Evolutionary conservation across 2,329 filamentous ascomycete genomes (phyloP).

Genomic region (Fusarium equiseti): DNA sequence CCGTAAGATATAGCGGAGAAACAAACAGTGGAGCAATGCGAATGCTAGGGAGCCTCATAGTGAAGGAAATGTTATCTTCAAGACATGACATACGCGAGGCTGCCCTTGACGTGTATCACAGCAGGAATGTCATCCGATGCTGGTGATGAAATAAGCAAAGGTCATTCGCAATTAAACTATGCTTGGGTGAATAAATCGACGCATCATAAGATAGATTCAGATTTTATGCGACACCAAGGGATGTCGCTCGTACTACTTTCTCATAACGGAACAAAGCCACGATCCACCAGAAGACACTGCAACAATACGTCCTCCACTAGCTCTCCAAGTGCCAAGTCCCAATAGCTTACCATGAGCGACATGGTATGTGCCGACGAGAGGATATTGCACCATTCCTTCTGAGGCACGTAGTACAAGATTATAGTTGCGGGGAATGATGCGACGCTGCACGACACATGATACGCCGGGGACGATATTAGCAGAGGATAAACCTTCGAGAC

Average conservation of each 20-base stretch:
- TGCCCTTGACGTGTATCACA: neutral
- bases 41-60: neutral
- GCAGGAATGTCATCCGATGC: no score
- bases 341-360: constrained; percentile 46
- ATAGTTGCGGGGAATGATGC: constrained; percentile 49
- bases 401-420: constrained; percentile 49
- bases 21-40: neutral
- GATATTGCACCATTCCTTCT: constrained; percentile 42
- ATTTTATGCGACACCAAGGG: neutral
- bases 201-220: neutral
- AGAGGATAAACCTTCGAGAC: constrained; percentile 35
- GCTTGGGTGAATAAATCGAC: neutral
- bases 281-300: constrained; percentile 51
- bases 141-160: neutral
- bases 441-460: constrained; percentile 49
- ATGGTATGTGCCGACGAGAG: constrained; percentile 53
- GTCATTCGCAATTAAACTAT: fast-evolving
- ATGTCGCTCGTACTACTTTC: neutral
- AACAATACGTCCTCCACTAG: constrained; percentile 48
- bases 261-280: constrained; percentile 51
- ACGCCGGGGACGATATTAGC: constrained; percentile 10
- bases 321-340: constrained; percentile 51
- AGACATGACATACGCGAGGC: neutral
- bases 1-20: neutral
- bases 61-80: neutral